Percentiles rank a stretch among this genome's conserved stretches.
phyloP scores from a whole-genome alignment of 2,329 filamentous ascomycete genomes.

The Fusarium burgessii region DNA sequence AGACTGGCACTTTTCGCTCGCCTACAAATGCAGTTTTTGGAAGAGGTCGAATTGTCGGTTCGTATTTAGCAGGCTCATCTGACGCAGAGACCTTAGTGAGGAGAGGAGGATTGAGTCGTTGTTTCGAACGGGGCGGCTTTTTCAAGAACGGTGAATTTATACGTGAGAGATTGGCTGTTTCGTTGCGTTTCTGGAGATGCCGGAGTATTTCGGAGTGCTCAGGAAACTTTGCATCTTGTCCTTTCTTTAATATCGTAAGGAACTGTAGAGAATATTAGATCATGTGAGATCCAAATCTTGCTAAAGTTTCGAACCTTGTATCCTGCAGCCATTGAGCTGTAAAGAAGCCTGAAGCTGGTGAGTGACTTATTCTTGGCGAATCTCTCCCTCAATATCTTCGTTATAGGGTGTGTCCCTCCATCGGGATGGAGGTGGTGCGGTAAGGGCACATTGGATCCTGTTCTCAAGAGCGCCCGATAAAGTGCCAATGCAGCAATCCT shows the following conservation, averaged over 20 bases:
- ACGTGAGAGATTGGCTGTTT: slow-evolving; percentile 39
- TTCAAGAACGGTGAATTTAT: slow-evolving; percentile 14
- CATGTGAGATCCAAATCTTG: background rate
- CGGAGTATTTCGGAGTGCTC: slow-evolving; percentile 57
- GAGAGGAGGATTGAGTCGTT: slow-evolving; percentile 42
- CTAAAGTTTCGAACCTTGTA: slow-evolving; percentile 66
- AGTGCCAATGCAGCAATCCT: slow-evolving; percentile 73
- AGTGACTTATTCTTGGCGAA: slow-evolving; percentile 72
- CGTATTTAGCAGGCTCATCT: slow-evolving; percentile 60
- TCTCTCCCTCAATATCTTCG: slow-evolving; percentile 68
- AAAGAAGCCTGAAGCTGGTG: slow-evolving; percentile 69
- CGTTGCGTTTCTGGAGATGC: slow-evolving; percentile 53
- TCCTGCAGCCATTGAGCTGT: slow-evolving; percentile 72
- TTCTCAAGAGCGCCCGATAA: slow-evolving; percentile 75
- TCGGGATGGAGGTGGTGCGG: slow-evolving; percentile 56
- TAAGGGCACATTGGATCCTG: slow-evolving; percentile 65
- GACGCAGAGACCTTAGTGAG: slow-evolving; percentile 51
- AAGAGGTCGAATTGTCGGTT: slow-evolving; percentile 59
- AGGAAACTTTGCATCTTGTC: slow-evolving; percentile 52
- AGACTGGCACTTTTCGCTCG: slow-evolving; percentile 63
- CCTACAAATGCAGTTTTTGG: slow-evolving; percentile 59
- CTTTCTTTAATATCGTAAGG: slow-evolving; percentile 56
- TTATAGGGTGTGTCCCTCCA: slow-evolving; percentile 59
- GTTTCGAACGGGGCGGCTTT: slow-evolving; percentile 22
- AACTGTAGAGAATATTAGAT: slow-evolving; percentile 49